These are phyloP conservation scores for Stagonosporopsis vannaccii DNA, from an alignment of 2,329 filamentous ascomycete genomes.

Conservation along the genomic window DNA sequence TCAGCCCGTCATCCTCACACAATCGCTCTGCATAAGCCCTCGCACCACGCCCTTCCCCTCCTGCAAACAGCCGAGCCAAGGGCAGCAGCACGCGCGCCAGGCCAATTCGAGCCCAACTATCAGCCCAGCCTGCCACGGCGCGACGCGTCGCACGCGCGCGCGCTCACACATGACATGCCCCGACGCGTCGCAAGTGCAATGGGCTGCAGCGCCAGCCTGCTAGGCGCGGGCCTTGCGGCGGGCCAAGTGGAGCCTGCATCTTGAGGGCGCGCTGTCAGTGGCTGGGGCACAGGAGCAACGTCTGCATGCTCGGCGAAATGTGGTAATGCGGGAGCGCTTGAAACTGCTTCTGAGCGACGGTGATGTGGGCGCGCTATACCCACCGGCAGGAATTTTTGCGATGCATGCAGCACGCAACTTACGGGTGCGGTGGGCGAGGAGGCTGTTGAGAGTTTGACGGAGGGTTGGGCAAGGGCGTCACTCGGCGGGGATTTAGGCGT, in stretches of 20 bases:
- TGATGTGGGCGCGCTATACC: conserved; percentile 24
- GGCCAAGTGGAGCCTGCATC: conserved; percentile 10
- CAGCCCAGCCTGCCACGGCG: conserved; percentile 1
- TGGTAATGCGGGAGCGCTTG: conserved; percentile 18
- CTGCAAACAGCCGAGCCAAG: conserved; percentile 13
- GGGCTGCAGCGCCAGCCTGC: conserved; percentile 1
- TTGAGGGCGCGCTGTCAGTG: conserved; percentile 13
- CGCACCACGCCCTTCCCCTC: conserved; percentile 11
- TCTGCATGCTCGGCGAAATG: conserved; percentile 20
- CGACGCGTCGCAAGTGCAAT: conserved; percentile 27
- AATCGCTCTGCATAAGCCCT: conserved; percentile 10
- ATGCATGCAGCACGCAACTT: conserved; percentile 11
- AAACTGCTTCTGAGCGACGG: conserved; percentile 23
- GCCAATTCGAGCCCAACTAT: conserved; percentile 8
- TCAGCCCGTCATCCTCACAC: conserved; percentile 6
- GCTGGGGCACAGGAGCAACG: conserved; percentile 5
- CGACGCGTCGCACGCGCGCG: conserved; percentile 35
- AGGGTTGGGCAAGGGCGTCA: conserved; percentile 13
- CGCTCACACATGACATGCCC: conserved; percentile 25
- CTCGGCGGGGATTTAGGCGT: conserved; percentile 4
- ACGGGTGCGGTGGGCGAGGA: conserved; percentile 1
- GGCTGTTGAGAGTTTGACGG: conserved; percentile 7
- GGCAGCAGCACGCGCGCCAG: background rate
- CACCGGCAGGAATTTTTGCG: conserved; percentile 22
- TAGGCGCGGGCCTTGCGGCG: conserved; percentile 21